Percentiles rank a stretch among this genome's conserved stretches.
Conservation (phyloP, 371 early-diverging fungal species). For the Circinella umbellata region DNA sequence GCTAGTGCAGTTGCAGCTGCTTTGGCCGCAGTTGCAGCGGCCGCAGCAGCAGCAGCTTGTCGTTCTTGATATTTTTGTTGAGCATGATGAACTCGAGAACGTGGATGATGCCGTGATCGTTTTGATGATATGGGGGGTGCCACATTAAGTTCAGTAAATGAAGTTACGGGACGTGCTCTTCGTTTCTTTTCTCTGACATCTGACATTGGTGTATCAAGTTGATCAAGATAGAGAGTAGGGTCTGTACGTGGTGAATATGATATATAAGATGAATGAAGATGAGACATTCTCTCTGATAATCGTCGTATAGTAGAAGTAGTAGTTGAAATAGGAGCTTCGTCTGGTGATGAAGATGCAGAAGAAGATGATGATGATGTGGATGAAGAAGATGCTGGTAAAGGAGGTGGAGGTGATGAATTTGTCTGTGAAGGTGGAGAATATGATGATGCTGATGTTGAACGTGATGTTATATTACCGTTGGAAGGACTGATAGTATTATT, state of each 20-base stretch:
- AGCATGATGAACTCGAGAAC: constrained; percentile 11
- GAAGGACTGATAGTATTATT: constrained; percentile 1
- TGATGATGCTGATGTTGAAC: constrained; percentile 23
- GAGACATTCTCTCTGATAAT: constrained; percentile 6
- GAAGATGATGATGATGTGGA: constrained; percentile 4
- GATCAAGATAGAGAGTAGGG: constrained; percentile 18
- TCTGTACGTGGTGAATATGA: constrained; percentile 18
- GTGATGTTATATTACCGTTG: not conserved
- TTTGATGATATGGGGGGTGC: constrained; percentile 26
- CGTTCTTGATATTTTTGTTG: constrained; percentile 14
- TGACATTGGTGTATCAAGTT: constrained; percentile 17
- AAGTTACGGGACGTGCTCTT: not conserved
- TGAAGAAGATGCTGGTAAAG: not conserved
- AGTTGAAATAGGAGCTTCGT: not conserved
- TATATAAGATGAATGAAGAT: constrained; percentile 6
- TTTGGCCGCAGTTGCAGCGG: constrained; percentile 11
- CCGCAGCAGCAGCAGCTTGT: constrained; percentile 1
- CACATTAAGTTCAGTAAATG: constrained; percentile 19
- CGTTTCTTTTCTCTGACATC: constrained; percentile 12
- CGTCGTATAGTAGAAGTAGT: not conserved
- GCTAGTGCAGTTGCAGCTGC: not conserved
- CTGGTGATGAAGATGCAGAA: constrained; percentile 3
- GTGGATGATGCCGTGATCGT: constrained; percentile 18
- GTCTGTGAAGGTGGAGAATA: not conserved
- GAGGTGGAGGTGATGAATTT: not conserved